These are phyloP conservation scores for Colletotrichum sp. DNA, from an alignment of 2,329 filamentous ascomycete species.

Conservation along the genomic window DNA sequence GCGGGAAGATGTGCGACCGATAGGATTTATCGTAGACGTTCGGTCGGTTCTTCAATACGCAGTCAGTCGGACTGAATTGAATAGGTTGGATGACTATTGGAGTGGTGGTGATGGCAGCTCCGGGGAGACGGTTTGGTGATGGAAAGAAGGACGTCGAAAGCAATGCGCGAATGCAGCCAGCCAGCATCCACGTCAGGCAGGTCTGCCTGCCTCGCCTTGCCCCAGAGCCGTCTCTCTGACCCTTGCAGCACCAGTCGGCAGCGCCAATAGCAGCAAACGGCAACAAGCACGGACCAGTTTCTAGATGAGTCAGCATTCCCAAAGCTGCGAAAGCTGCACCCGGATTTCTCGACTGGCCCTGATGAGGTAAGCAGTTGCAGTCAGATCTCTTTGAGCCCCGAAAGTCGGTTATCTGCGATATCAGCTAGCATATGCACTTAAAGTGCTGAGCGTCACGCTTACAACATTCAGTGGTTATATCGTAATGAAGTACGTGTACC, in stretches of 20 bases:
- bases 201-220: constrained; percentile 40
- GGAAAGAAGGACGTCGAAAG: constrained; percentile 20
- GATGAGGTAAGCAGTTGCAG: not conserved
- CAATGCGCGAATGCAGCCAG: constrained; percentile 5
- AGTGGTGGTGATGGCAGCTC: constrained; percentile 8
- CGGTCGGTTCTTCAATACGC: not conserved
- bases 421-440: not conserved
- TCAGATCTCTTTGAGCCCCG: not conserved
- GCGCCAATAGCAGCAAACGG: not conserved
- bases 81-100: not conserved
- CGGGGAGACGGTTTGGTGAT: constrained; percentile 15
- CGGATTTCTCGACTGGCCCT: not conserved
- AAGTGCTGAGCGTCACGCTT: not conserved
- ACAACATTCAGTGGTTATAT: not conserved
- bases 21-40: not conserved
- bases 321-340: not conserved
- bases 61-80: not conserved
- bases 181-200: constrained; percentile 46
- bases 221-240: not conserved
- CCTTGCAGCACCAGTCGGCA: not conserved
- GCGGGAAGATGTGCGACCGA: not conserved
- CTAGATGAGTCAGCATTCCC: not conserved
- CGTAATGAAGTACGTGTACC: not conserved
- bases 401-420: not conserved
- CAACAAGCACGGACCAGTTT: not conserved